Evolutionary conservation across 1,139 yeast species (phyloP).

Genomic region (Debaryomyces singareniensis): DNA sequence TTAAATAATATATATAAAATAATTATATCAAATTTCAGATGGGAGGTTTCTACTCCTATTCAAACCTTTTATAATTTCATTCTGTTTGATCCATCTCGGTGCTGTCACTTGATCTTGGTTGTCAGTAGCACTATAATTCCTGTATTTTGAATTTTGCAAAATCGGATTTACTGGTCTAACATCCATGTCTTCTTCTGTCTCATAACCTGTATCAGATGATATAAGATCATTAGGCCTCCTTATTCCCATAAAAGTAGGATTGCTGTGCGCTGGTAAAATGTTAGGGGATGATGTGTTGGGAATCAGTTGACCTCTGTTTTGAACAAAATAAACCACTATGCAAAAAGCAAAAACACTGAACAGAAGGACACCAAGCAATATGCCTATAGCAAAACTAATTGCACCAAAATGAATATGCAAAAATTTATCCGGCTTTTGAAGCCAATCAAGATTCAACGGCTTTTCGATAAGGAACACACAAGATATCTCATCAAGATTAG

Average conservation of each 20-base stretch:
- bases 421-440: conserved; percentile 35
- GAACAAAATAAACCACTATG: conserved; percentile 23
- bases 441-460: conserved; percentile 55
- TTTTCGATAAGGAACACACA: conserved; percentile 71
- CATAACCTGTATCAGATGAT: conserved; percentile 35
- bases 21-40: no score
- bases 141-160: conserved; percentile 12
- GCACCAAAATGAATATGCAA: conserved; percentile 59
- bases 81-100: conserved; percentile 18
- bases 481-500: conserved; percentile 19
- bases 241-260: conserved; percentile 34
- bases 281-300: conserved; percentile 5
- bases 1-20: no score
- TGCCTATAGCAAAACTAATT: conserved; percentile 61
- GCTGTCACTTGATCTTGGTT: conserved; percentile 4
- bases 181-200: conserved; percentile 37
- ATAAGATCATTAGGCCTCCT: conserved; percentile 23
- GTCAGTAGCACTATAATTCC: conserved; percentile 15
- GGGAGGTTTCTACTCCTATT: conserved; percentile 34
- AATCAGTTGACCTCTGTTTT: conserved; percentile 6
- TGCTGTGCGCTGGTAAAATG: conserved; percentile 3
- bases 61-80: conserved; percentile 17
- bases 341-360: conserved; percentile 27
- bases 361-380: conserved; percentile 49
- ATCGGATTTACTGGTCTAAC: conserved; percentile 30